These are phyloP conservation scores for Sphaerulina musiva DNA, from an alignment of 2,329 filamentous ascomycete genomes.

Conservation along the genomic window DNA sequence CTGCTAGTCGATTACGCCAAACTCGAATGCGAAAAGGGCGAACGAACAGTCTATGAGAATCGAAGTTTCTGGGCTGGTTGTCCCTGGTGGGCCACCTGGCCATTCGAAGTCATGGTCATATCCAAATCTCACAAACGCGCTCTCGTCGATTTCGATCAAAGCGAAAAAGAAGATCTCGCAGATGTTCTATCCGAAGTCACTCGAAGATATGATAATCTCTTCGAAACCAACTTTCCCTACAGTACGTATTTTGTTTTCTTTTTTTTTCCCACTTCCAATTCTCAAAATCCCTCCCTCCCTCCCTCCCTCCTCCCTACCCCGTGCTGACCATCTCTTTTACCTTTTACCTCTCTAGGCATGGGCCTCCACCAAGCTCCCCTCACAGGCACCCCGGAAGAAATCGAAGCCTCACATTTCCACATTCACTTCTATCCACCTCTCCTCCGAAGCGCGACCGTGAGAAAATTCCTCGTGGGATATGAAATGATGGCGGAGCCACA, in stretches of 20 bases:
- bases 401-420: slow-evolving; percentile 84
- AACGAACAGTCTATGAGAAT: slow-evolving; percentile 86
- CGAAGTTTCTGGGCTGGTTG: slow-evolving; percentile 77
- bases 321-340: too few species aligned
- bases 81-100: slow-evolving; percentile 98
- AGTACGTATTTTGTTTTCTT: slow-evolving; percentile 47
- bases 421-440: slow-evolving; percentile 97
- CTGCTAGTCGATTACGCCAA: slow-evolving; percentile 80
- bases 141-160: slow-evolving; percentile 68
- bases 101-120: slow-evolving; percentile 88
- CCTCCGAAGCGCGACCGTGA: slow-evolving; percentile 82
- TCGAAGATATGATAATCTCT: slow-evolving; percentile 89
- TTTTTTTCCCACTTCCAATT: too few species aligned
- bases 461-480: slow-evolving; percentile 94
- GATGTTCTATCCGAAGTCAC: slow-evolving; percentile 84
- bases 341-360: slow-evolving; percentile 52
- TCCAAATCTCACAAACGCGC: slow-evolving; percentile 77
- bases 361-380: slow-evolving; percentile 94
- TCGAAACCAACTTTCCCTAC: slow-evolving; percentile 94
- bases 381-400: slow-evolving; percentile 70
- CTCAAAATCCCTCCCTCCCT: too few species aligned
- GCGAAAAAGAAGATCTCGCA: slow-evolving; percentile 68
- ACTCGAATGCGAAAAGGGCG: slow-evolving; percentile 72
- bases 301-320: not conserved
- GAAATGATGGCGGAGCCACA: slow-evolving; percentile 98